Base-by-base conservation (phyloP, 805 yeast genomes). In the Wickerhamiella occidentalis region DNA sequence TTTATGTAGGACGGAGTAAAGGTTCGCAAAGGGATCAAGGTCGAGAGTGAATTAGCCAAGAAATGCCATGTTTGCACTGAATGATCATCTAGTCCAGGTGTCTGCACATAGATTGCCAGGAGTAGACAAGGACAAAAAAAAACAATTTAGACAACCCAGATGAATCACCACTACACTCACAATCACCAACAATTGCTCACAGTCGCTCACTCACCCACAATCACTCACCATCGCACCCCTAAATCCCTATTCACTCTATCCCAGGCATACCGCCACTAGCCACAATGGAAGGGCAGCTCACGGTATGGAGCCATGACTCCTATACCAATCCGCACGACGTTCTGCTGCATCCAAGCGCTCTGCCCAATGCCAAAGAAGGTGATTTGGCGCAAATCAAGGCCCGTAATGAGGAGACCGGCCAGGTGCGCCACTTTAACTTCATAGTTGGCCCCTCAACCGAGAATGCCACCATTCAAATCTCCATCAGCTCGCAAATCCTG, bases 341-440 rank as follows among this genome's bases (percentile, higher is more conserved):
- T 2, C 62, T 82, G 42, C 58, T 87, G 1, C 88, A 85, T 58
- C 64, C 79, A 17, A 58, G 68, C 0, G 66, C 76, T 3, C 55
- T 85, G 0, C 82, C 85, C 0, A 82, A 81, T 0, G 75, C 84
- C 1, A 68, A 69, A 48, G 78, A 72, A n/a, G 95, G 94, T 15
- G 85, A 82, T 58, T 64, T 85, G 6, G 88, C 85, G 19, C 94
- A 85, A 61, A 58, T 69, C 40, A 51, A 51, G 35, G 45, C 56
- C 6, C 42, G 50, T 3, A 55, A 74, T 25, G 68, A 65, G 46
- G 59, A 57, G 29, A 48, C 46, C 36, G 68, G 65, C 46, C 59
- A 58, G 38, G 49, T 49, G 38, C 57, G 55, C 33, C 55, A 54
- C 49, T 40, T 61, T 21, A 58, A 56, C 47, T 63, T 63, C 48